phyloP scores from a whole-genome alignment of 441 rosid species.

The Bocquillonia castaneifolia region DNA sequence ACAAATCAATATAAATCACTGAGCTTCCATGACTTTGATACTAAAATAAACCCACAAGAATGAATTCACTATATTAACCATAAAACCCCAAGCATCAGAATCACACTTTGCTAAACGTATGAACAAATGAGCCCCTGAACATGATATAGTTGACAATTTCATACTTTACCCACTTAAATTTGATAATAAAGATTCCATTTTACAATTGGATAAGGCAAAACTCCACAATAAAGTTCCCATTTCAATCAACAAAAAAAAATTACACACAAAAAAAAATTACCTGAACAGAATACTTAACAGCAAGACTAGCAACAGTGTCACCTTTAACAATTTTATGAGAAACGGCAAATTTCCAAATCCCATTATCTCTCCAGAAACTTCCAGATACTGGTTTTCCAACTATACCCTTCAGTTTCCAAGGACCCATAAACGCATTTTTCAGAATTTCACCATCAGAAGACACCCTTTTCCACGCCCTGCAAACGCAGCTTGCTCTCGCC shows the following conservation, averaged over 20 bases:
- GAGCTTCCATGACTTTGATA: not conserved
- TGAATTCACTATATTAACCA: not conserved
- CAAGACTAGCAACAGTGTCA: constrained; percentile 67
- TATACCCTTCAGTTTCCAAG: constrained; percentile 67
- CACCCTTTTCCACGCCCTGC: constrained; percentile 57
- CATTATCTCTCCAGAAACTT: constrained; percentile 73
- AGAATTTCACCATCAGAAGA: constrained; percentile 47
- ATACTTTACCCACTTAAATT: not conserved
- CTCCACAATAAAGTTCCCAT: not conserved
- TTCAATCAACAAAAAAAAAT: not conserved
- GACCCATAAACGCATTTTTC: constrained; percentile 44
- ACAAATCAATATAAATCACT: not conserved
- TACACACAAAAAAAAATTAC: constrained; percentile 22
- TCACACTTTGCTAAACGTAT: not conserved
- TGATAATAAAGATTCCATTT: not conserved
- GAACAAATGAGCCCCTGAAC: no score
- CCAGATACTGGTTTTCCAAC: constrained; percentile 55
- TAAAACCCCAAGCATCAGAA: not conserved
- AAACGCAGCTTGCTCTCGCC: constrained; percentile 81
- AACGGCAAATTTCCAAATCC: constrained; percentile 67
- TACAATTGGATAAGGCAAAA: not conserved
- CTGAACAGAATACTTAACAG: constrained; percentile 87
- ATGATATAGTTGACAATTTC: no score
- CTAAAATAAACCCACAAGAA: not conserved
- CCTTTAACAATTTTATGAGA: constrained; percentile 68